These are phyloP conservation scores for Populus euphratica DNA, from an alignment of 345 rosid species.

Conservation along the genomic window DNA sequence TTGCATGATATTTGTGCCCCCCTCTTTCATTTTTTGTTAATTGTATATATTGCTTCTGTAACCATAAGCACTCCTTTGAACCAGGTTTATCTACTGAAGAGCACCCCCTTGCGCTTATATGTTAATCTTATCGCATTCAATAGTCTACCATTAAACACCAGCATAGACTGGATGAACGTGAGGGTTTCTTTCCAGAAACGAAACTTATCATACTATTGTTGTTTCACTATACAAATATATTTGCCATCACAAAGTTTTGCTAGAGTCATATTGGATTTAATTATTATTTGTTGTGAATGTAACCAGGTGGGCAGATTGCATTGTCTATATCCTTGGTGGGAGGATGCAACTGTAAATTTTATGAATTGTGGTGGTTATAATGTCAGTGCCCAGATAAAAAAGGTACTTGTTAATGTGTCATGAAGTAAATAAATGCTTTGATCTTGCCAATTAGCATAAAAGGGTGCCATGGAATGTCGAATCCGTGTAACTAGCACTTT, in stretches of 20 bases:
- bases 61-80: constrained; percentile 8
- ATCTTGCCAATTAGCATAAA: background rate
- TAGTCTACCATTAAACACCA: constrained; percentile 46
- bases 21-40: background rate
- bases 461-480: background rate
- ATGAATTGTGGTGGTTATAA: constrained; percentile 86
- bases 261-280: background rate
- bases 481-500: no score
- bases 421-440: background rate
- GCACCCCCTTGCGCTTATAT: constrained; percentile 60
- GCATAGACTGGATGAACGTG: constrained; percentile 78
- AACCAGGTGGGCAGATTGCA: constrained; percentile 79
- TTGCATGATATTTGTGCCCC: background rate
- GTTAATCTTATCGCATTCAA: constrained; percentile 57
- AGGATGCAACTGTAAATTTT: constrained; percentile 75
- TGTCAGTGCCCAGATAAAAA: constrained; percentile 49
- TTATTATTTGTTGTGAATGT: constrained; percentile 3
- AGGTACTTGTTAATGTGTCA: constrained; percentile 36
- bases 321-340: constrained; percentile 91
- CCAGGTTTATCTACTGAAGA: constrained; percentile 71
- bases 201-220: background rate
- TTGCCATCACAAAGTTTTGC: constrained; percentile 1
- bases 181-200: constrained; percentile 21
- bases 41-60: background rate
- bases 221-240: background rate